A percentile compares a stretch with the other conserved stretches of the same genome.
Evolutionary conservation across 768 basidiomycete genomes (phyloP).

Genomic region (Pisolithus marmoratus): DNA sequence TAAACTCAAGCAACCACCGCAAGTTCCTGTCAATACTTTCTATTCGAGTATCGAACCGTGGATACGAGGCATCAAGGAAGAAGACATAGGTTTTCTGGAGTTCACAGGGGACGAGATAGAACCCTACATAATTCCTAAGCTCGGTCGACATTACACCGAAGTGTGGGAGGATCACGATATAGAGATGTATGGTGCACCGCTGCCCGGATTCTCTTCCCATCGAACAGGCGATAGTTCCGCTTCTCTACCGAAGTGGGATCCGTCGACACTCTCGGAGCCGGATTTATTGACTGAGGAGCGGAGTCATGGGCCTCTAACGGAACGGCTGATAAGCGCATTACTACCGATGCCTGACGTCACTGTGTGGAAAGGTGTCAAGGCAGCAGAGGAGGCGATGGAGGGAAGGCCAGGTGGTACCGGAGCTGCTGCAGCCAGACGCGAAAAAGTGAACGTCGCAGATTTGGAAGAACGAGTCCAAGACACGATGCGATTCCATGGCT

Average conservation of each 20-base stretch:
- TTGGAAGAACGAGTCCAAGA: slow-evolving; percentile 70
- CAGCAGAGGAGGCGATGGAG: slow-evolving; percentile 81
- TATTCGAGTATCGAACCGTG: slow-evolving; percentile 88
- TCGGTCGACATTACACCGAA: slow-evolving; percentile 82
- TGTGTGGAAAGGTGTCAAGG: slow-evolving; percentile 74
- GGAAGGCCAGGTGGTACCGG: slow-evolving; percentile 76
- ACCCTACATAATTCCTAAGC: slow-evolving; percentile 78
- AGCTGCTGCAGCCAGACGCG: slow-evolving; percentile 66
- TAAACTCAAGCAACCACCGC: slow-evolving; percentile 70
- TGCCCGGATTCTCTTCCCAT: slow-evolving; percentile 36
- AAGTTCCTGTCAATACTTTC: slow-evolving; percentile 69
- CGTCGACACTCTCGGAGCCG: slow-evolving; percentile 69
- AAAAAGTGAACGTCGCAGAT: slow-evolving; percentile 74
- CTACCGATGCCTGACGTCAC: slow-evolving; percentile 61
- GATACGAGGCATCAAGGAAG: slow-evolving; percentile 84
- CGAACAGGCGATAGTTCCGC: slow-evolving; percentile 25
- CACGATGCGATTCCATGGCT: slow-evolving; percentile 71
- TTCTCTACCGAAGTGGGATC: slow-evolving; percentile 70
- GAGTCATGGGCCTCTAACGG: slow-evolving; percentile 84
- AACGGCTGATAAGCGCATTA: slow-evolving; percentile 72
- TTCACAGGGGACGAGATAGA: slow-evolving; percentile 89
- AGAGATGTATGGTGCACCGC: slow-evolving; percentile 37
- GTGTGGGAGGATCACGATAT: slow-evolving; percentile 93
- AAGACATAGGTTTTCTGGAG: slow-evolving; percentile 91
- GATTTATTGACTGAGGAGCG: slow-evolving; percentile 68